Percentiles rank a stretch among this genome's conserved stretches.
Evolutionary conservation across 176 grass and related monocot species (phyloP).

Genomic region (Melocanna baccifera): DNA sequence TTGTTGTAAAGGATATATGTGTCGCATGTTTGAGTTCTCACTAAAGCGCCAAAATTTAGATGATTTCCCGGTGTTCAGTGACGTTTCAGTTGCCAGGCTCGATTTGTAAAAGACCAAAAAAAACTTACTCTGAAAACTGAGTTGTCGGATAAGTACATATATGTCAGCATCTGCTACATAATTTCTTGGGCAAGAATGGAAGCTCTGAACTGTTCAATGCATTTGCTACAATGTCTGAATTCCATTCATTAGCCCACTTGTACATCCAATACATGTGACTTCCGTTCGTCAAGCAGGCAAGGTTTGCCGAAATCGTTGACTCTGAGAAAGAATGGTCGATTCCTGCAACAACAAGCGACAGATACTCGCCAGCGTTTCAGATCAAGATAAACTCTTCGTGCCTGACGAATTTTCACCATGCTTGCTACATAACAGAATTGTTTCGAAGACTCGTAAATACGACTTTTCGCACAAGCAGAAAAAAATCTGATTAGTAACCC

Average conservation of each 20-base stretch:
- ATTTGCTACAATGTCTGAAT: background rate
- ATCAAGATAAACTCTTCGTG: constrained; percentile 15
- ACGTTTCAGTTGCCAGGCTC: background rate
- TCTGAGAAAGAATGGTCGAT: constrained; percentile 2
- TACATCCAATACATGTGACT: constrained; percentile 28
- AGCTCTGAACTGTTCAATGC: background rate
- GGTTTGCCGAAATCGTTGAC: constrained; percentile 51
- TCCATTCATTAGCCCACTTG: background rate
- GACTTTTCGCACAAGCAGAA: background rate
- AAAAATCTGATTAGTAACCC: constrained; percentile 1
- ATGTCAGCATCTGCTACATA: background rate
- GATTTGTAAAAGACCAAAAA: background rate
- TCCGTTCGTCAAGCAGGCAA: constrained; percentile 28
- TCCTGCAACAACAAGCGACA: constrained; percentile 41
- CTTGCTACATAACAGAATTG: constrained; percentile 9
- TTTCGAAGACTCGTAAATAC: background rate
- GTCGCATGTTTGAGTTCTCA: background rate
- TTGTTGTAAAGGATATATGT: background rate
- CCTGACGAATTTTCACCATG: constrained; percentile 9
- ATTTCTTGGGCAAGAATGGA: background rate
- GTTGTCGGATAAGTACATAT: background rate
- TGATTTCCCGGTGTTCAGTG: background rate
- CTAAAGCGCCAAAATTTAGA: background rate
- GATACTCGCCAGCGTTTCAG: constrained; percentile 17
- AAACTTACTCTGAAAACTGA: background rate